Percentiles rank a stretch among this genome's conserved stretches.
Conservation (phyloP, 2,329 filamentous ascomycete genomes). For the Neofusicoccum parvum region DNA sequence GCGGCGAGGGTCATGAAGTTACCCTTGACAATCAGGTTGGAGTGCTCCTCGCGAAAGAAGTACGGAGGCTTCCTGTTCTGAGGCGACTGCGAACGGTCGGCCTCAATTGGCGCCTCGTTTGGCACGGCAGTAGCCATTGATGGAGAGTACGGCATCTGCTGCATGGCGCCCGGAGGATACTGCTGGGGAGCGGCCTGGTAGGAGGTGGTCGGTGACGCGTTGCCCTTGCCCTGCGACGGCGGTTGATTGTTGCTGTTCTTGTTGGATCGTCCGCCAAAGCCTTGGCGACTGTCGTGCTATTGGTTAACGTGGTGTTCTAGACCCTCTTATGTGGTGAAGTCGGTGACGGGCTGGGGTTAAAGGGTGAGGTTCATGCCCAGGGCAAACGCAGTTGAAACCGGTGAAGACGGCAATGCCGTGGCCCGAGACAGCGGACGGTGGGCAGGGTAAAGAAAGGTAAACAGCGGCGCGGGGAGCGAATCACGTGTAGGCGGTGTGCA, state of each 20-base stretch:
- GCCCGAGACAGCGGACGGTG: neutral
- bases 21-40: conserved; percentile 89
- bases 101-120: conserved; percentile 25
- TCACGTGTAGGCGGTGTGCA: conserved; percentile 20
- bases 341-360: neutral
- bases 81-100: conserved; percentile 33
- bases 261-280: conserved; percentile 46
- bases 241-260: conserved; percentile 42
- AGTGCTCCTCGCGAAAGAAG: conserved; percentile 74
- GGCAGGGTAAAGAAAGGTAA: neutral
- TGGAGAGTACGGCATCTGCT: conserved; percentile 49
- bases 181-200: conserved; percentile 31
- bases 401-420: neutral
- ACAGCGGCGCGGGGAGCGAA: conserved; percentile 1
- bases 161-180: conserved; percentile 34
- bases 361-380: conserved; percentile 2
- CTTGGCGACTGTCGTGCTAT: conserved; percentile 39
- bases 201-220: conserved; percentile 17
- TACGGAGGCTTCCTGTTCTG: conserved; percentile 69
- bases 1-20: conserved; percentile 97
- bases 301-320: conserved; percentile 29
- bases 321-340: conserved; percentile 21
- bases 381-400: neutral
- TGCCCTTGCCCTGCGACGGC: conserved; percentile 28
- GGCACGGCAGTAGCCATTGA: conserved; percentile 32